Base-by-base conservation (phyloP, 768 basidiomycete genomes). In the Boletus pseudopeckii region DNA sequence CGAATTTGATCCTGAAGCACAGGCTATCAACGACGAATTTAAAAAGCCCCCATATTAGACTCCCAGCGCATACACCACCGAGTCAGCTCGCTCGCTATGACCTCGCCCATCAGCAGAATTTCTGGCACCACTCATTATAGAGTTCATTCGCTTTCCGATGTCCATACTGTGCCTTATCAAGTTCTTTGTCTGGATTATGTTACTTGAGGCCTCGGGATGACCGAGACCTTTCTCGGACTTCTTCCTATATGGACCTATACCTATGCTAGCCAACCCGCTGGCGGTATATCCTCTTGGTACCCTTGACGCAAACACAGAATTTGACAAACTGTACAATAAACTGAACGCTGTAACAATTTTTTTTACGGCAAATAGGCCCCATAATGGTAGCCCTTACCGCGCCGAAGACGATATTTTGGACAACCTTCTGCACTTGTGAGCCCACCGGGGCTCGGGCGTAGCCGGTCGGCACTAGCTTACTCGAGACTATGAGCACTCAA, bases 11-110 rank as follows among this genome's bases (percentile, higher is more conserved):
- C 74, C 79, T 9, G 86, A 88, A 67, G 75, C 81, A 17, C 83
- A 84, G 52, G 72, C 68, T 48, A 81, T 81, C 61, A 78, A 70
- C 62, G 73, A 77, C 50, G 86, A 88, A 56, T 85, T 85, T 76
- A 87, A 87, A 66, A 78, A 74, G 18, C 82, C 82, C 4, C 72
- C 74, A 11, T 77, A 77, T 47, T 75, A 68, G 54, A 38, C 33
- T 45, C 24, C 9, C 34, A 9, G 30, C 10, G 6, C 54, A 44
- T 30, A 10, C 22, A 18, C 37, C 3, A 15, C 28, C 30, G 30
- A 11, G 6, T 38, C n/a, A 20, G 9, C 33, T 8, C 8, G 10
- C n/a, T 45, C 30, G 33, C 50, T 38, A 54, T 43, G 32, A 11
- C 45, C 15, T 54, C n/a, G 24, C 13, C 39, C 40, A 34, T 38